Percentiles rank a stretch among this genome's conserved stretches.
These are phyloP conservation scores for Mycena floridula DNA, from an alignment of 768 basidiomycete genomes.

Conservation along the genomic window DNA sequence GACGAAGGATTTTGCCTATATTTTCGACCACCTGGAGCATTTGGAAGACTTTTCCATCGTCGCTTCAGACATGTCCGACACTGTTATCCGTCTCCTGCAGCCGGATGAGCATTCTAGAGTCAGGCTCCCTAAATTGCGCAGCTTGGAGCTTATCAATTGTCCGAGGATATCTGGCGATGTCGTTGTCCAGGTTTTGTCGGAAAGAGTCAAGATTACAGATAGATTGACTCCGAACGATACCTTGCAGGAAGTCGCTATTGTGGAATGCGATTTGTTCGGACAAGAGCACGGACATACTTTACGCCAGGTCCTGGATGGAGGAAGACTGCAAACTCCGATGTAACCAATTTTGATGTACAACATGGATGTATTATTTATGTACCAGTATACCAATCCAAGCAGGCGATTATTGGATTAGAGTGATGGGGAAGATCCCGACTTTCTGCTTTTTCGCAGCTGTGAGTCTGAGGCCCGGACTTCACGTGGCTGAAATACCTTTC, in stretches of 20 bases:
- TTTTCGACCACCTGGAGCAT: slow-evolving; percentile 48
- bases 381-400: no score
- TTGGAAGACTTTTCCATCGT: slow-evolving; percentile 68
- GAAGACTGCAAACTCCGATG: no score
- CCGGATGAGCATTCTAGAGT: slow-evolving; percentile 33
- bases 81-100: slow-evolving; percentile 53
- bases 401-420: no score
- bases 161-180: slow-evolving; percentile 56
- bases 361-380: no score
- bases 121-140: slow-evolving; percentile 49
- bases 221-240: slow-evolving; percentile 18
- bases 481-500: no score
- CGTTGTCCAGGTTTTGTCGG: slow-evolving; percentile 44
- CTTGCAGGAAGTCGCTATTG: slow-evolving; percentile 28
- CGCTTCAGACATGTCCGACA: slow-evolving; percentile 78
- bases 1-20: slow-evolving; percentile 71
- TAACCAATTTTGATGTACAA: no score
- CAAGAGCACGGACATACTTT: slow-evolving; percentile 23
- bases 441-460: no score
- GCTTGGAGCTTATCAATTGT: slow-evolving; percentile 53
- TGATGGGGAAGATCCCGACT: no score
- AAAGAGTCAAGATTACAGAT: slow-evolving; percentile 40
- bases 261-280: slow-evolving; percentile 31
- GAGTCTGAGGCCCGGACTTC: no score
- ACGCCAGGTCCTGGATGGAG: slow-evolving; percentile 20